Evolutionary conservation across 805 yeast genomes (phyloP).

Genomic region (Kodamaea sagamina): DNA sequence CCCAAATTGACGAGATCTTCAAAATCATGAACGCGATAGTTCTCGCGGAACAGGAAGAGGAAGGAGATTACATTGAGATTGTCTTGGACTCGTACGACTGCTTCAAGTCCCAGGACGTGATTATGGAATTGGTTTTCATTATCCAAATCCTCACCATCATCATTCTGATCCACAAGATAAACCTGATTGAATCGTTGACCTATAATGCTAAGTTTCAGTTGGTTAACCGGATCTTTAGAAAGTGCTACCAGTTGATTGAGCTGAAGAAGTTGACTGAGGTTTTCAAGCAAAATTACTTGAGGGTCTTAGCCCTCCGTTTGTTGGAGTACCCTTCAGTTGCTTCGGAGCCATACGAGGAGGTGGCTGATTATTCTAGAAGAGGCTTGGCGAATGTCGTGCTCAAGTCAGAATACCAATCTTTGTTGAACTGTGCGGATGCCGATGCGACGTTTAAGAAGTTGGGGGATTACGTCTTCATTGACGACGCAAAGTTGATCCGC

Average conservation of each 20-base stretch:
- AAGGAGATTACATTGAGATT: slow-evolving; percentile 43
- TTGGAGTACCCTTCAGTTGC: slow-evolving; percentile 49
- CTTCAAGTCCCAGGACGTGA: slow-evolving; percentile 55
- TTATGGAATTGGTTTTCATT: slow-evolving; percentile 58
- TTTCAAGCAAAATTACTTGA: slow-evolving; percentile 31
- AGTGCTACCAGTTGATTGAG: slow-evolving; percentile 63
- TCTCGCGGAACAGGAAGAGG: slow-evolving; percentile 34
- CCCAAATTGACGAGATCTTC: slow-evolving; percentile 37
- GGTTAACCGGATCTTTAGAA: slow-evolving; percentile 56
- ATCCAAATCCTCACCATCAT: slow-evolving; percentile 51
- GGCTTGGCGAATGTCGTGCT: slow-evolving; percentile 58
- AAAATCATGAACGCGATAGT: slow-evolving; percentile 26
- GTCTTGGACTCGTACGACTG: slow-evolving; percentile 63
- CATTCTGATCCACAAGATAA: slow-evolving; percentile 25
- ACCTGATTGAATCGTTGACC: slow-evolving; percentile 20
- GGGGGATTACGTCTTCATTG: slow-evolving; percentile 44
- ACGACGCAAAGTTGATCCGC: slow-evolving; percentile 59
- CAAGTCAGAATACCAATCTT: slow-evolving; percentile 54
- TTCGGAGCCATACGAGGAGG: slow-evolving; percentile 21
- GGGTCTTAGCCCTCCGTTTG: slow-evolving; percentile 38
- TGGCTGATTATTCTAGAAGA: slow-evolving; percentile 20
- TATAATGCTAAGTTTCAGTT: slow-evolving; percentile 26
- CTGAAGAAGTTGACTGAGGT: slow-evolving; percentile 47
- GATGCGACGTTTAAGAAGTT: slow-evolving; percentile 27
- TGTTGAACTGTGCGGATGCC: slow-evolving; percentile 41